Evolutionary conservation across 1,284 basidiomycete genomes (phyloP).

Genomic region (Veloboletus limbatus): DNA sequence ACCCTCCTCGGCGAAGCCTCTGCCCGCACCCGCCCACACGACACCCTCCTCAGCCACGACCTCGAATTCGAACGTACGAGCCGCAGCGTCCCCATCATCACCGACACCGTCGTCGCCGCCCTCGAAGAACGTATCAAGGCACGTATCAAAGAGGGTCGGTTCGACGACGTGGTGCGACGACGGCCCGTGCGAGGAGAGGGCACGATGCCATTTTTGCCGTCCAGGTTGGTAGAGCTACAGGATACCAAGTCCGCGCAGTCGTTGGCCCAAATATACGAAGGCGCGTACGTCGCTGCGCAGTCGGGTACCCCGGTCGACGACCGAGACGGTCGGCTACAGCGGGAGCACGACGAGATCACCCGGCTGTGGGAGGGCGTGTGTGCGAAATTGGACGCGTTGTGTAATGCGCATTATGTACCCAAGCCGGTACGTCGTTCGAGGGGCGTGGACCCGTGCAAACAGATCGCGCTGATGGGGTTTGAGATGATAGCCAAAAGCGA

Average conservation of each 20-base stretch:
- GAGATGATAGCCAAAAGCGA: slow-evolving; percentile 73
- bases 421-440: slow-evolving; percentile 82
- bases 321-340: slow-evolving; percentile 83
- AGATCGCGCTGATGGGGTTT: not conserved
- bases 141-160: slow-evolving; percentile 83
- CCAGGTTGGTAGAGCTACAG: slow-evolving; percentile 85
- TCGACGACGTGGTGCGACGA: slow-evolving; percentile 89
- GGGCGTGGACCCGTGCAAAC: too few species aligned
- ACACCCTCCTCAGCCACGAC: slow-evolving; percentile 91
- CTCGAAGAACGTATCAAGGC: slow-evolving; percentile 93
- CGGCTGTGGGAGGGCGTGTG: slow-evolving; percentile 84
- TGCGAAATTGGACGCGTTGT: slow-evolving; percentile 89
- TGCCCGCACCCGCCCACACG: slow-evolving; percentile 80
- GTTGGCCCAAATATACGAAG: slow-evolving; percentile 95
- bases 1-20: slow-evolving; percentile 89
- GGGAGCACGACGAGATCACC: slow-evolving; percentile 88
- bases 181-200: slow-evolving; percentile 63
- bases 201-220: slow-evolving; percentile 83
- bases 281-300: slow-evolving; percentile 77
- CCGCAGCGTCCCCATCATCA: slow-evolving; percentile 87
- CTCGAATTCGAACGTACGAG: slow-evolving; percentile 91
- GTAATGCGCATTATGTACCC: slow-evolving; percentile 94
- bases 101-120: slow-evolving; percentile 80
- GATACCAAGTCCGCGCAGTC: slow-evolving; percentile 87
- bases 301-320: slow-evolving; percentile 63